Evolutionary conservation across 2,329 filamentous ascomycete genomes (phyloP), one percentile per base, ranked within the genome.

Genomic region (Beauveria sp.): DNA sequence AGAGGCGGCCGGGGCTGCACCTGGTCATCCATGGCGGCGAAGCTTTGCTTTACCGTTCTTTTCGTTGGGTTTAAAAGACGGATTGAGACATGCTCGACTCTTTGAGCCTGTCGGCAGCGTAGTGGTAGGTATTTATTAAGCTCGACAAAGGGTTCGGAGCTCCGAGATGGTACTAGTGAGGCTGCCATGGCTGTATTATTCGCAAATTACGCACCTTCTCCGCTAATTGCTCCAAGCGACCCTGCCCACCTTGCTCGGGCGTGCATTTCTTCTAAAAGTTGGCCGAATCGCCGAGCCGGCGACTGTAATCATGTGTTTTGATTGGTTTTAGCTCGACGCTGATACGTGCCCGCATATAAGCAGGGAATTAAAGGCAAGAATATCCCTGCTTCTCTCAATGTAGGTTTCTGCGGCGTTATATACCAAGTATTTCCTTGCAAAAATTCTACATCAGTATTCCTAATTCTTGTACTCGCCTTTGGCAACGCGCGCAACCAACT

Each of bases 401-500:
- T 28, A 28, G 28, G 9, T 28, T 28, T 28, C 28, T 28, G 9
- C 28, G 8, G 2, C 28, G 28, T 9, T 28, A 2, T 9, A 9
- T 28, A 28, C 26, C 22, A 22, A 22, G 22, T 28, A 28, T 28
- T 28, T 28, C 26, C 26, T 22, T 22, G 3, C 2, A 22, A 24
- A 24, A 24, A 24, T 3, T 3, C 22, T 24, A 24, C 22, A 28
- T 1, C 28, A 28, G 28, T 28, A 28, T 9, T 3, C 28, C 8
- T 46, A 54, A 8, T 40, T 18, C 31, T 61, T 55, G 64, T 74
- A 75, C 65, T 75, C 73, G 55, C 68, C 71, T 56, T 71, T 75
- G 2, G 67, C 70, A 6, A 79, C 76, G 62, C 79, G 72, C 57
- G 73, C 70, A 61, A 74, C 76, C 16, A 83, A 51, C 43, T 77